Base-by-base conservation (phyloP, 495 filamentous ascomycete species). In the Hamigera avellanea region DNA sequence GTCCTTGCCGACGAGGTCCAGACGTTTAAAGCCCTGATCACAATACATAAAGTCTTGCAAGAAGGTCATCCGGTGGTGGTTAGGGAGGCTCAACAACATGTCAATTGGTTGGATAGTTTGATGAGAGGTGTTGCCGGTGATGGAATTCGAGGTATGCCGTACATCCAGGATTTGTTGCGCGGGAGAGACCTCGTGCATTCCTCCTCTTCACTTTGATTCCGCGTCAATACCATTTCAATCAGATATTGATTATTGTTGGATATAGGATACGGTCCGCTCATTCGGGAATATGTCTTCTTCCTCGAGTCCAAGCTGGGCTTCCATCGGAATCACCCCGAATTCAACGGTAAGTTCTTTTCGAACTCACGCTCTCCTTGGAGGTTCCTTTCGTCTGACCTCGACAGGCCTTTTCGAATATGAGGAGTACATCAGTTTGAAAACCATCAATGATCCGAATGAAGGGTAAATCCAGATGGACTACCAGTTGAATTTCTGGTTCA, bases 391-490 rank as follows among this genome's bases (percentile, higher is more conserved):
- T n/a, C 53, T 57, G 26, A 57, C 26, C 27, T 5, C 36, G 14
- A 26, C 39, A 82, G 78, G 78, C 27, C 68, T 91, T 17, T 96
- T 96, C 51, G 91, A 98, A 53, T 98, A 98, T 45, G 91, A 95
- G 68, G 91, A 98, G 52, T 98, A 98, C 56, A 88, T 96, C 57
- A 95, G 86, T 50, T 69, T 98, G 56, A 95, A 95, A 65, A 81
- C 84, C 3, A 96, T 93, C 64, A 94, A 95, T 60, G 91, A 98
- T 66, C 91, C 93, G 8, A 95, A 98, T 52, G 91, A 98, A 63
- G 91, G 91, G 67, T 75, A 55, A 31, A 52, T 25, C 26, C 12
- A n/a, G n/a, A n/a, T n/a, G n/a, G n/a, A n/a, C n/a, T n/a, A n/a
- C n/a, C n/a, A n/a, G n/a, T n/a, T n/a, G n/a, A n/a, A n/a, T n/a